Evolutionary conservation across 1,284 basidiomycete genomes (phyloP).

Genomic region (Melampsora medusae): DNA sequence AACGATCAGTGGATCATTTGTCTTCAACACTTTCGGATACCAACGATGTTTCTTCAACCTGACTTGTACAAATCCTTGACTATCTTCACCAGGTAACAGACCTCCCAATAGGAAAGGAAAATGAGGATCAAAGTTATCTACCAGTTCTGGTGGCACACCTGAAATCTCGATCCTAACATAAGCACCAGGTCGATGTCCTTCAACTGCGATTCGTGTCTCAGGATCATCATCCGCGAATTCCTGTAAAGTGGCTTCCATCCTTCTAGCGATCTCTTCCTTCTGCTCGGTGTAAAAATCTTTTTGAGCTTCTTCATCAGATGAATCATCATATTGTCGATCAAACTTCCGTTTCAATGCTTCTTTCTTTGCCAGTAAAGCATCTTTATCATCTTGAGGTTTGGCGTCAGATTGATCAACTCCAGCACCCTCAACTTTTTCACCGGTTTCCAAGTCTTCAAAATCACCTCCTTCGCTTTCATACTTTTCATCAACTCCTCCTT

Average conservation of each 20-base stretch:
- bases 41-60: slow-evolving; percentile 95
- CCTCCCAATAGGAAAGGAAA: slow-evolving; percentile 92
- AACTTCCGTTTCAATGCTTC: slow-evolving; percentile 89
- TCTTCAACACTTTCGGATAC: slow-evolving; percentile 89
- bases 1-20: slow-evolving; percentile 93
- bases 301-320: slow-evolving; percentile 64
- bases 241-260: slow-evolving; percentile 76
- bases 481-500: slow-evolving; percentile 54
- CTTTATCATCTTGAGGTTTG: slow-evolving; percentile 7
- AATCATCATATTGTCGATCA: slow-evolving; percentile 93
- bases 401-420: slow-evolving; percentile 56
- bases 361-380: slow-evolving; percentile 74
- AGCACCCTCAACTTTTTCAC: slow-evolving; percentile 57
- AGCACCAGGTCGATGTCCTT: slow-evolving; percentile 85
- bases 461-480: slow-evolving; percentile 59
- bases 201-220: slow-evolving; percentile 75
- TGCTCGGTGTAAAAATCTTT: slow-evolving; percentile 84
- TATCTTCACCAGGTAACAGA: slow-evolving; percentile 83
- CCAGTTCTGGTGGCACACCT: slow-evolving; percentile 83
- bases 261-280: slow-evolving; percentile 85
- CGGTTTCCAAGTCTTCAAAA: slow-evolving; percentile 61
- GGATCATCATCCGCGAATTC: slow-evolving; percentile 81
- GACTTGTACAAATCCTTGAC: slow-evolving; percentile 89
- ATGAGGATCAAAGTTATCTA: slow-evolving; percentile 85
- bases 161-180: slow-evolving; percentile 89